Evolutionary conservation across 345 rosid genomes (phyloP).

Genomic region (Odontarrhena argentea): DNA sequence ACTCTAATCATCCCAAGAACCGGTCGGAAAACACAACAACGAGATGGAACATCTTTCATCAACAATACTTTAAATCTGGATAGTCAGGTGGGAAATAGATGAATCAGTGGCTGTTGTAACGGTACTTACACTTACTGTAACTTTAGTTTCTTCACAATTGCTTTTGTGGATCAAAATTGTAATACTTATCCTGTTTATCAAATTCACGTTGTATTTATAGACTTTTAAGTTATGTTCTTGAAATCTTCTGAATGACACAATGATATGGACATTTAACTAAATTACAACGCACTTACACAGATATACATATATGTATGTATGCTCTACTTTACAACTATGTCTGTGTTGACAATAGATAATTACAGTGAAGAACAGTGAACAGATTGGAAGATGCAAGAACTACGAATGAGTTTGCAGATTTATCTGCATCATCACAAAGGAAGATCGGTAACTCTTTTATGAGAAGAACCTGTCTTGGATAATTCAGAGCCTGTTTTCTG

Average conservation of each 20-base stretch:
- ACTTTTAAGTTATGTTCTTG: not conserved
- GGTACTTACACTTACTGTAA: slow-evolving; percentile 10
- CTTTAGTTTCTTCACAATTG: slow-evolving; percentile 8
- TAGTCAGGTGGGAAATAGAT: slow-evolving; percentile 26
- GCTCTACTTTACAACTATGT: slow-evolving; percentile 6
- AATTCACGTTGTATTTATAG: not conserved
- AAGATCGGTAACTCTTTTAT: slow-evolving; percentile 36
- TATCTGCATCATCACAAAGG: slow-evolving; percentile 31
- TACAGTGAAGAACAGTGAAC: not conserved
- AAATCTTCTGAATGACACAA: not conserved
- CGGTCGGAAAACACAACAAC: slow-evolving; percentile 38
- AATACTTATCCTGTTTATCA: slow-evolving; percentile 2
- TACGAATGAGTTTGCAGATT: not conserved
- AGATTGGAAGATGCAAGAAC: slow-evolving; percentile 8
- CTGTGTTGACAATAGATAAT: slow-evolving; percentile 9
- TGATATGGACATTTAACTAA: not conserved
- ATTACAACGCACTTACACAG: not conserved
- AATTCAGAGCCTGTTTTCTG: slow-evolving; percentile 63
- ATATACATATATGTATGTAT: not conserved
- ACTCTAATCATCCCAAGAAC: slow-evolving; percentile 60
- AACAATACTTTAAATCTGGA: slow-evolving; percentile 26
- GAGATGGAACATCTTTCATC: slow-evolving; percentile 24
- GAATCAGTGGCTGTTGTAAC: slow-evolving; percentile 18
- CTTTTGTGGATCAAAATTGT: slow-evolving; percentile 13
- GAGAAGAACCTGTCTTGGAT: slow-evolving; percentile 54